Evolutionary conservation across 768 basidiomycete species (phyloP).

Genomic region (Candolleomyces aberdarensis): DNA sequence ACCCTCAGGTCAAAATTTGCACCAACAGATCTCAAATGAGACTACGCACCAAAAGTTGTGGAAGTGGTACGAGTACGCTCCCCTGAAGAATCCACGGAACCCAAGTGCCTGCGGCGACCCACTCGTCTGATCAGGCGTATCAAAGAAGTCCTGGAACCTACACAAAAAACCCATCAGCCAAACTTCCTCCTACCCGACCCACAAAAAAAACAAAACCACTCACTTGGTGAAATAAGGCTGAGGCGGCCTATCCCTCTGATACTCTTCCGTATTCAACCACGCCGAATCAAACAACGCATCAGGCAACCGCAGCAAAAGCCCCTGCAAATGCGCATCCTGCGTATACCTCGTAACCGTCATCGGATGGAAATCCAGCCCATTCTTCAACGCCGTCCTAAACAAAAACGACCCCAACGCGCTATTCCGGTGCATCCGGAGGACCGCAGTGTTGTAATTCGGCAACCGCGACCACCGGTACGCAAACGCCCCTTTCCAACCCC

Average conservation of each 20-base stretch:
- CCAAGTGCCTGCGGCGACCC: slow-evolving; percentile 83
- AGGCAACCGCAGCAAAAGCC: slow-evolving; percentile 73
- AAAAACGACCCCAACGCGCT: slow-evolving; percentile 87
- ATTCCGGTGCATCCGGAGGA: slow-evolving; percentile 84
- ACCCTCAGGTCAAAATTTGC: background rate
- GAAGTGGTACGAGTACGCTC: slow-evolving; percentile 92
- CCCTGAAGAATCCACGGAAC: slow-evolving; percentile 89
- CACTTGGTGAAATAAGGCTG: slow-evolving; percentile 90
- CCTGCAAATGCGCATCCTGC: slow-evolving; percentile 77
- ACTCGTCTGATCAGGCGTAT: slow-evolving; percentile 63
- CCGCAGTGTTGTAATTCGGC: slow-evolving; percentile 91
- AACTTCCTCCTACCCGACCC: background rate
- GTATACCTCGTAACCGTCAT: slow-evolving; percentile 88
- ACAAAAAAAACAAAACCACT: slow-evolving; percentile 16
- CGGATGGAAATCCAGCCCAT: slow-evolving; percentile 92
- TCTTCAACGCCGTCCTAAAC: slow-evolving; percentile 89
- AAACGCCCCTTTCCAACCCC: slow-evolving; percentile 93
- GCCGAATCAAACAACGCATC: slow-evolving; percentile 94
- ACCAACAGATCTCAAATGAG: background rate
- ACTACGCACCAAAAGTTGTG: slow-evolving; percentile 81
- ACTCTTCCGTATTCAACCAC: slow-evolving; percentile 90
- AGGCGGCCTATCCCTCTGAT: slow-evolving; percentile 86
- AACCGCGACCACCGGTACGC: slow-evolving; percentile 94
- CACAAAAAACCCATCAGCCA: slow-evolving; percentile 1
- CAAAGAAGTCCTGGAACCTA: slow-evolving; percentile 83